Base-by-base conservation (phyloP, 768 basidiomycete genomes). In the Pleurotus citrinopileatus region DNA sequence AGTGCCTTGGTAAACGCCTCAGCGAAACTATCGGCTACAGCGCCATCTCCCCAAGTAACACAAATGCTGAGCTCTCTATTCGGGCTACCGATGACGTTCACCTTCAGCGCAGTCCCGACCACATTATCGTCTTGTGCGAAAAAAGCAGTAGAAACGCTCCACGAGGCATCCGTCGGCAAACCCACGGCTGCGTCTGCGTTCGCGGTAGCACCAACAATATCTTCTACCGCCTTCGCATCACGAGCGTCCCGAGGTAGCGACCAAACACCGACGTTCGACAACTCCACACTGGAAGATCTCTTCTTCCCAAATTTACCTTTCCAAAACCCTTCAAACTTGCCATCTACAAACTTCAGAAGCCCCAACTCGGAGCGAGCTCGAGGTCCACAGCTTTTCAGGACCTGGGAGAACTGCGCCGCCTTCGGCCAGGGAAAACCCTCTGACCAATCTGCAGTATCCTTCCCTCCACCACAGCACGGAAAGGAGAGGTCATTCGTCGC, bases 231-330 rank as follows among this genome's bases (percentile, higher is more conserved):
- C 17, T 20, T 19, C 8, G 9, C 40, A 19, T 42, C 22, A 32
- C 38, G 37, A 1, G 42, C 38, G 6, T 55, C 54, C 23, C 72
- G 68, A 3, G 56, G 59, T 12, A 51, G 15, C 22, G 34, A 36
- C 48, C 48, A 51, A 3, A 32, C 29, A 20, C 74, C 74, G 12
- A 71, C 47, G 58, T 77, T 77, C n/a, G 74, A 75, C 9, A 76
- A 47, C 55, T 70, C 68, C 15, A 76, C 50, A 27, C 65, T 66
- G 15, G 15, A 59, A 4, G 53, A 56, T 22, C 75, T 62, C 58
- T 73, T 72, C 57, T 60, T 63, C 13, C 69, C 71, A 15, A 71
- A 51, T 56, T 61, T 61, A 1, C 65, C 63, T 7, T 40, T 51
- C 46, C 69, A 62, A 55, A 55, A 75, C 3, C 53, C 57, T 23